Base-by-base conservation (phyloP, 2,329 filamentous ascomycete species). In the Bipolaris cookei region DNA sequence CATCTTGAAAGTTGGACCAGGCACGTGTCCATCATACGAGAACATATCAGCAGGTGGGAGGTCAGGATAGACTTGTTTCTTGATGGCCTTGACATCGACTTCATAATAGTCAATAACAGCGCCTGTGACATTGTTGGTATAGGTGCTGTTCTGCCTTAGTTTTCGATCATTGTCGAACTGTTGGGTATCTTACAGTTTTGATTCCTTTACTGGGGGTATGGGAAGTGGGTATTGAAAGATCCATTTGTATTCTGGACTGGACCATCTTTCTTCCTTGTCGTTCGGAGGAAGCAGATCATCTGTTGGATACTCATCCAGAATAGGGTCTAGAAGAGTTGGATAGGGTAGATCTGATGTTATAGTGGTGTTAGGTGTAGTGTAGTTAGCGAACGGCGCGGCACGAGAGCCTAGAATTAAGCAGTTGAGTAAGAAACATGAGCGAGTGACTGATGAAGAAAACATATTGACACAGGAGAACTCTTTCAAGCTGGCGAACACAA, bases 21-120 rank as follows among this genome's bases (percentile, higher is more conserved):
- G 83, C 4, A 78, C 76, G 6, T 81, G 79, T 13, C 84, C 84
- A 74, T 86, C 81, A 60, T 86, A 86, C 6, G 84, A 83, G 20
- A 78, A 69, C 28, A 81, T 55, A 8, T 73, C 65, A 1, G 80
- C 77, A 14, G 70, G 64, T 5, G 70, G 70, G 7, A 80, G 71
- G 47, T 77, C 68, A 3, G 79, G 79, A 62, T 81, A 82, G 13
- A 80, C 70, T 55, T 80, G 78, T 43, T 75, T 62, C 16, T 76
- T 66, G 54, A 81, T 78, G 2, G 69, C 51, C 51, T 76, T 70
- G 47, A 83, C 75, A 5, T 77, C 76, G 23, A 81, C 65, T 58
- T 82, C 77, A 62, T 81, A 83, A 68, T 78, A 83, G 51, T 82
- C 77, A 37, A 83, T 79, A 2, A 67, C 60, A 13, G 68, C 69